These are phyloP conservation scores for Lipomyces starkeyi DNA, from an alignment of 805 yeast species.

Conservation along the genomic window DNA sequence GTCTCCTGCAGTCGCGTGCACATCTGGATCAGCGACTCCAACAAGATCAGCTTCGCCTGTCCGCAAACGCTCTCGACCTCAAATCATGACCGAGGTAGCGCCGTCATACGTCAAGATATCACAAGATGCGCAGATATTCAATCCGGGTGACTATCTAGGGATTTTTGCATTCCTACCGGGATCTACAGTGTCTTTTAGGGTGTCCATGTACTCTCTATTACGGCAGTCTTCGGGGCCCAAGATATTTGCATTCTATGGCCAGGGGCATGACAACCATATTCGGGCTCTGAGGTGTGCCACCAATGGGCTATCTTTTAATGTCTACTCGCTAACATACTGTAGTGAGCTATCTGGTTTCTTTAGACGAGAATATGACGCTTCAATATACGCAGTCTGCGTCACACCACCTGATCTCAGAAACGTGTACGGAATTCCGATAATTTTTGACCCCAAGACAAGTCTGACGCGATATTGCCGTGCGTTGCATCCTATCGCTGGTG, in stretches of 20 bases:
- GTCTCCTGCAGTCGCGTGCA: not conserved
- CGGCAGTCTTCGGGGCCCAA: slow-evolving; percentile 20
- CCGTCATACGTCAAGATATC: slow-evolving; percentile 12
- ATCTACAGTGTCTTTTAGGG: slow-evolving; percentile 16
- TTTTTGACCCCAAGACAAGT: slow-evolving; percentile 26
- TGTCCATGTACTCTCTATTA: slow-evolving; percentile 4
- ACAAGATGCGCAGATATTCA: slow-evolving; percentile 6
- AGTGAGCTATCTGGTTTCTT: slow-evolving; percentile 10
- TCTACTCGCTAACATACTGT: not conserved
- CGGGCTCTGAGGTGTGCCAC: slow-evolving; percentile 15
- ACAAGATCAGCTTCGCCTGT: not conserved
- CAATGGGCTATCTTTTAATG: not conserved
- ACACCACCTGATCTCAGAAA: slow-evolving; percentile 22
- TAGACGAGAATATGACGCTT: slow-evolving; percentile 18
- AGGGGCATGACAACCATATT: slow-evolving; percentile 15
- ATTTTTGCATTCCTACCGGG: slow-evolving; percentile 14
- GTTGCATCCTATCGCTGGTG: slow-evolving; percentile 37
- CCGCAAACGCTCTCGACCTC: not conserved
- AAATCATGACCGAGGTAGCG: slow-evolving; percentile 1
- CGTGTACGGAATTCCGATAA: slow-evolving; percentile 19
- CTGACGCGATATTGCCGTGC: slow-evolving; percentile 34
- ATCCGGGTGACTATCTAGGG: slow-evolving; percentile 17
- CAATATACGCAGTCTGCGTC: slow-evolving; percentile 25
- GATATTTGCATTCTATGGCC: slow-evolving; percentile 22
- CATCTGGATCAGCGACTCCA: not conserved